Conservation (phyloP, 176 grass and related monocot genomes). For the Pharus latifolius region DNA sequence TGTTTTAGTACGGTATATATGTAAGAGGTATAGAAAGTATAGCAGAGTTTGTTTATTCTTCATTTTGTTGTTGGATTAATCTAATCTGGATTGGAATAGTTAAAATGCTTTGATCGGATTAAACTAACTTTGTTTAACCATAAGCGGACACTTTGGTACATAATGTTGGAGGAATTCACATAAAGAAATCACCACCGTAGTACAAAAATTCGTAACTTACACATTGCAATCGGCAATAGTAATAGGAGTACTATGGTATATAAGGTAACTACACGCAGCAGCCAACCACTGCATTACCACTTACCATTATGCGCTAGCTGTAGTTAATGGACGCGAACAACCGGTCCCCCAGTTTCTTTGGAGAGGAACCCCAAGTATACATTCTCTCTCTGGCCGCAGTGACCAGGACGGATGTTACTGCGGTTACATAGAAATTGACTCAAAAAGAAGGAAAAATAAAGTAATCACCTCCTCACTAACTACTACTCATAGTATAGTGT, state of each 20-base stretch:
- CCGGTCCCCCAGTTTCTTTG: conserved; percentile 22
- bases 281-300: background rate
- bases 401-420: no score
- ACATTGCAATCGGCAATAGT: background rate
- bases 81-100: no score
- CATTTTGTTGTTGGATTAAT: no score
- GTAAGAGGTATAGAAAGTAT: no score
- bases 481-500: background rate
- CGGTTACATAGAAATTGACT: conserved; percentile 3
- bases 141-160: no score
- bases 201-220: conserved; percentile 29
- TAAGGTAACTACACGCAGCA: background rate
- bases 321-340: conserved; percentile 4
- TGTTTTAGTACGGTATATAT: no score
- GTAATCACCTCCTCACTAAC: conserved; percentile 17
- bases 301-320: background rate
- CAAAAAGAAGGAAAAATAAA: background rate
- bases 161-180: background rate
- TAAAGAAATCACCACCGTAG: background rate
- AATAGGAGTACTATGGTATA: background rate
- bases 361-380: conserved; percentile 2
- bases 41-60: no score
- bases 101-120: no score
- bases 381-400: background rate
- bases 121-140: no score